These are phyloP conservation scores for Colletotrichum lindemuthianum DNA, from an alignment of 2,329 filamentous ascomycete species.

Conservation along the genomic window DNA sequence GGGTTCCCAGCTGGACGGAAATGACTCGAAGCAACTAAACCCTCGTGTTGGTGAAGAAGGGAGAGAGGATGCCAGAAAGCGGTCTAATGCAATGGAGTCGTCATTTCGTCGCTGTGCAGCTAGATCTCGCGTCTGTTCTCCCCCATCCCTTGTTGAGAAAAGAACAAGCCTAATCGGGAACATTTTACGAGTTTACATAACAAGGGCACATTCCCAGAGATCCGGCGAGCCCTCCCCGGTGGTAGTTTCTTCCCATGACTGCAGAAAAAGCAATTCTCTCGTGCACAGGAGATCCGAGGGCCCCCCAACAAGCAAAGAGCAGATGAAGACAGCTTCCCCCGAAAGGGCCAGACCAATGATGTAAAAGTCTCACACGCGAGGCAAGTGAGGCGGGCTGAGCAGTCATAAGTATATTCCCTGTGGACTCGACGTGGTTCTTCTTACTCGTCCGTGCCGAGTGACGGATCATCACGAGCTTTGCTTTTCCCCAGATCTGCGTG, in stretches of 20 bases:
- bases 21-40: constrained; percentile 5
- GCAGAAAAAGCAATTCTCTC: constrained; percentile 26
- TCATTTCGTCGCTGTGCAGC: constrained; percentile 11
- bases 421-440: not conserved
- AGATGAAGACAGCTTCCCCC: not conserved
- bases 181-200: constrained; percentile 12
- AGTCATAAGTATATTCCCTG: no score
- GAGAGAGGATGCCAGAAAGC: constrained; percentile 14
- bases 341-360: constrained; percentile 11
- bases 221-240: not conserved
- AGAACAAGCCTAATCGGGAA: constrained; percentile 23
- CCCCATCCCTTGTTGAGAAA: constrained; percentile 34
- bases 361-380: constrained; percentile 15
- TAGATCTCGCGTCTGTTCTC: not conserved
- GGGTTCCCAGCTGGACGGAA: constrained; percentile 11
- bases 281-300: constrained; percentile 24
- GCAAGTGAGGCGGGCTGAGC: constrained; percentile 11
- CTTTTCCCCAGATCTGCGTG: constrained; percentile 26
- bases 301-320: constrained; percentile 29
- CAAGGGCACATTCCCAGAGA: constrained; percentile 19
- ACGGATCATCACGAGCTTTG: not conserved
- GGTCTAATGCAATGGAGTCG: constrained; percentile 12
- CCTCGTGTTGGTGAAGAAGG: constrained; percentile 35
- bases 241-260: constrained; percentile 14
- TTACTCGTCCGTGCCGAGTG: not conserved